Conservation (phyloP, 1,284 basidiomycete genomes). For the Cryptococcus floricola region DNA sequence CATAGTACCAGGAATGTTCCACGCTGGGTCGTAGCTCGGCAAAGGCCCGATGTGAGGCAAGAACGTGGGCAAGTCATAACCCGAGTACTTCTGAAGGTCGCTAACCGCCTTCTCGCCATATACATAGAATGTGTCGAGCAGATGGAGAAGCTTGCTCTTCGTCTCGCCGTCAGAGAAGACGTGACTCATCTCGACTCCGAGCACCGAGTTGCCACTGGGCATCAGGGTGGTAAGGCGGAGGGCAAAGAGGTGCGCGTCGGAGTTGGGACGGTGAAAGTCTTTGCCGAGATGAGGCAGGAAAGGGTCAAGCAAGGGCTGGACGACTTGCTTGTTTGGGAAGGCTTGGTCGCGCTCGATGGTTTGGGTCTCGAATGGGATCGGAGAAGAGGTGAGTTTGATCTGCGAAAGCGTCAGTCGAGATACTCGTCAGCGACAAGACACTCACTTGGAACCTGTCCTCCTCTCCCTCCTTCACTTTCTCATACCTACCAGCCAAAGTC, state of each 20-base stretch:
- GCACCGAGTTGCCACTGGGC: conserved; percentile 11
- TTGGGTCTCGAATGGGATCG: conserved; percentile 25
- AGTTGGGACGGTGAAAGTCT: conserved; percentile 14
- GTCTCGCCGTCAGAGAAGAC: conserved; percentile 23
- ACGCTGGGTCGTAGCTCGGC: neutral
- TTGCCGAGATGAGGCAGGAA: conserved; percentile 15
- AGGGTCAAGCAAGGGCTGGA: conserved; percentile 15
- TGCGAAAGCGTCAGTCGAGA: neutral
- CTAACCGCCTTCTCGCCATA: neutral
- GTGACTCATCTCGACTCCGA: conserved; percentile 26
- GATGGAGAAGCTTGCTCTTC: conserved; percentile 18
- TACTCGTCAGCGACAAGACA: neutral
- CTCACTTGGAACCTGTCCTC: conserved; percentile 15
- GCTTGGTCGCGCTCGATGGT: conserved; percentile 1
- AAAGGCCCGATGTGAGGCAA: too few species aligned
- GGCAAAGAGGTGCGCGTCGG: conserved; percentile 17
- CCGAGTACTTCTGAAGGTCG: neutral
- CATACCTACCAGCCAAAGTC: conserved; percentile 18
- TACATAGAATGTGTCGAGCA: conserved; percentile 27
- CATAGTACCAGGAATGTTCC: neutral
- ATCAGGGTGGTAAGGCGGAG: conserved; percentile 20
- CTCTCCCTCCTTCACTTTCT: conserved; percentile 1
- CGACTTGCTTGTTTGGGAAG: conserved; percentile 8
- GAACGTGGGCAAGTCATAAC: neutral
- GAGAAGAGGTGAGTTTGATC: conserved; percentile 25